phyloP scores from a whole-genome alignment of 169 alveolate species.

The Sarcocystis neurona region DNA sequence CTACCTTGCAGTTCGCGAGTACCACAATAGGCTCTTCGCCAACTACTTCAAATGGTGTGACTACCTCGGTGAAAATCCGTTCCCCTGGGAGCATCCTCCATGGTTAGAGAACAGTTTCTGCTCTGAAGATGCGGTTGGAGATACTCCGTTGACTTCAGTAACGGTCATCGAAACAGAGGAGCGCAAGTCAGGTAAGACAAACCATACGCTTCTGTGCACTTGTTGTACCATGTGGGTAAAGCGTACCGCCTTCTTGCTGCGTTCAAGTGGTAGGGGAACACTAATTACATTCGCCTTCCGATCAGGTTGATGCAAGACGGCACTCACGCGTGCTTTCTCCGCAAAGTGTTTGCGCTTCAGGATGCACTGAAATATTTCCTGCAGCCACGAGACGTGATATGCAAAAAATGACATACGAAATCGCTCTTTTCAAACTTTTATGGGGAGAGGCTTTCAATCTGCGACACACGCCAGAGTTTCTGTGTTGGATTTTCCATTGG shows the following conservation, averaged over 20 bases:
- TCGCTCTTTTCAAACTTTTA: slow-evolving; percentile 51
- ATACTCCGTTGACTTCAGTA: background rate
- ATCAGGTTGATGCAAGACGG: background rate
- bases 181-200: background rate
- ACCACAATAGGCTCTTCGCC: slow-evolving; percentile 54
- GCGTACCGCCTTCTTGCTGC: background rate
- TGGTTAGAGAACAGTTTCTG: slow-evolving; percentile 57
- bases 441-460: slow-evolving; percentile 67
- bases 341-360: background rate
- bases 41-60: slow-evolving; percentile 65
- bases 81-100: slow-evolving; percentile 61
- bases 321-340: background rate
- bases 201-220: background rate
- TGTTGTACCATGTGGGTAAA: background rate
- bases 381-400: slow-evolving; percentile 45
- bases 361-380: background rate
- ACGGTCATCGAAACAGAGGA: background rate
- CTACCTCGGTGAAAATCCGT: slow-evolving; percentile 52
- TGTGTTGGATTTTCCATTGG: slow-evolving; percentile 64
- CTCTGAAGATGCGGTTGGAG: background rate
- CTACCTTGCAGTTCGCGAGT: slow-evolving; percentile 38
- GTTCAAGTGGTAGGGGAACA: background rate
- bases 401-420: slow-evolving; percentile 62
- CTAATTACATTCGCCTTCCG: background rate
- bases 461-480: slow-evolving; percentile 63